Evolutionary conservation across 805 yeast species (phyloP).

Genomic region (Metschnikowia proteae): DNA sequence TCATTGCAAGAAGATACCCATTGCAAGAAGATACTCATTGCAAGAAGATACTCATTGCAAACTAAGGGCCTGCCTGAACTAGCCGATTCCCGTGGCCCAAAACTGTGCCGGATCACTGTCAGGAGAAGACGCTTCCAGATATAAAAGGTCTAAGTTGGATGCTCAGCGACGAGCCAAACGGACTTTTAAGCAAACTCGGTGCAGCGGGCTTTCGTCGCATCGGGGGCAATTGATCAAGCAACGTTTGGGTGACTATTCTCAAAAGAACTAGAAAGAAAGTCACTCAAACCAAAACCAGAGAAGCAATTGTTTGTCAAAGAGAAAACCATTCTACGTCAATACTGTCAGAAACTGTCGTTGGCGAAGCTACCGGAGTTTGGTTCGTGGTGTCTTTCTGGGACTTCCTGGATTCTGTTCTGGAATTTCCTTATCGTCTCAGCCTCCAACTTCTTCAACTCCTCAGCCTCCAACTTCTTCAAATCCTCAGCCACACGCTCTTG

Average conservation of each 20-base stretch:
- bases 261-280: constrained; percentile 77
- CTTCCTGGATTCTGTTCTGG: constrained; percentile 44
- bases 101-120: too few species aligned
- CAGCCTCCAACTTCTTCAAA: constrained; percentile 50
- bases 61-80: too few species aligned
- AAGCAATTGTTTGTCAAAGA: constrained; percentile 92
- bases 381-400: constrained; percentile 37
- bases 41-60: too few species aligned
- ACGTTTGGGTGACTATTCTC: constrained; percentile 76
- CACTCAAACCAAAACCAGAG: constrained; percentile 81
- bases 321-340: constrained; percentile 93
- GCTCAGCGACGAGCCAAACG: too few species aligned
- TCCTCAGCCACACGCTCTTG: constrained; percentile 62
- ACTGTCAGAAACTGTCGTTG: constrained; percentile 76
- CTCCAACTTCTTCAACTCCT: constrained; percentile 53
- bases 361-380: constrained; percentile 28
- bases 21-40: too few species aligned
- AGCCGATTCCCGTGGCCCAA: too few species aligned
- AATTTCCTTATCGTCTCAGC: constrained; percentile 49
- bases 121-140: too few species aligned
- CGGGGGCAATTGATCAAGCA: constrained; percentile 51
- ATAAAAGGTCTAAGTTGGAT: too few species aligned
- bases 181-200: too few species aligned
- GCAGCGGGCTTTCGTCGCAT: too few species aligned
- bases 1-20: too few species aligned